These are phyloP conservation scores for Ogataea nitratoaversa DNA, from an alignment of 805 yeast genomes.

Conservation along the genomic window DNA sequence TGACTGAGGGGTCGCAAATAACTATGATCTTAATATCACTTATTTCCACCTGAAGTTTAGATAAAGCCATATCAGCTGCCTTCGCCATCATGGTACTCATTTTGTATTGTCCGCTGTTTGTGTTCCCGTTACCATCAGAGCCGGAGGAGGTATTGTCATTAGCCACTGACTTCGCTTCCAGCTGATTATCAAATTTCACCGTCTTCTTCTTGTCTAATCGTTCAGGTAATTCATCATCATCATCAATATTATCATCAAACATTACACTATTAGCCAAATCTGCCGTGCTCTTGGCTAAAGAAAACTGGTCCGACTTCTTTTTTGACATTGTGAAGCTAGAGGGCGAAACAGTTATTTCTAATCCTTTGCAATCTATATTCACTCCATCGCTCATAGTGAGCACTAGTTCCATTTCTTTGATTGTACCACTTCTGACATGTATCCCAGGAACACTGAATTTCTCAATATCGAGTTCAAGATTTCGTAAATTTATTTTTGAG, in stretches of 20 bases:
- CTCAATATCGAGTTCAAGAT: conserved; percentile 69
- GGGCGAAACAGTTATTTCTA: conserved; percentile 46
- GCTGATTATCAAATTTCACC: conserved; percentile 3
- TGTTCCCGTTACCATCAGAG: conserved; percentile 1
- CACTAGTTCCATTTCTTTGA: conserved; percentile 50
- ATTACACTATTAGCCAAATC: conserved; percentile 63
- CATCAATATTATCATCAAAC: conserved; percentile 38
- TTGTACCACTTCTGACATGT: conserved; percentile 55
- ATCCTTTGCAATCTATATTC: conserved; percentile 50
- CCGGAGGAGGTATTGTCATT: conserved; percentile 15
- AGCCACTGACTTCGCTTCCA: not conserved
- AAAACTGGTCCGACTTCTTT: conserved; percentile 35
- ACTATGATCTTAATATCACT: conserved; percentile 44
- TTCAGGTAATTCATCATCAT: conserved; percentile 19
- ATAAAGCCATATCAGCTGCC: conserved; percentile 65
- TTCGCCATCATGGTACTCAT: conserved; percentile 54
- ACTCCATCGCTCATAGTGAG: conserved; percentile 73
- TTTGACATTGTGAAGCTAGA: conserved; percentile 20
- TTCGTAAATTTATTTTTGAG: conserved; percentile 44
- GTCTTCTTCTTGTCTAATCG: conserved; percentile 10
- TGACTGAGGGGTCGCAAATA: conserved; percentile 41
- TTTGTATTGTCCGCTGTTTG: conserved; percentile 26
- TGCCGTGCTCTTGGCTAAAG: conserved; percentile 68
- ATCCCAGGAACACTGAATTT: conserved; percentile 64
- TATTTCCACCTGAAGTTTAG: conserved; percentile 52